Base-by-base conservation (phyloP, 148 eudicot genomes). In the Talinum fruticosum region DNA sequence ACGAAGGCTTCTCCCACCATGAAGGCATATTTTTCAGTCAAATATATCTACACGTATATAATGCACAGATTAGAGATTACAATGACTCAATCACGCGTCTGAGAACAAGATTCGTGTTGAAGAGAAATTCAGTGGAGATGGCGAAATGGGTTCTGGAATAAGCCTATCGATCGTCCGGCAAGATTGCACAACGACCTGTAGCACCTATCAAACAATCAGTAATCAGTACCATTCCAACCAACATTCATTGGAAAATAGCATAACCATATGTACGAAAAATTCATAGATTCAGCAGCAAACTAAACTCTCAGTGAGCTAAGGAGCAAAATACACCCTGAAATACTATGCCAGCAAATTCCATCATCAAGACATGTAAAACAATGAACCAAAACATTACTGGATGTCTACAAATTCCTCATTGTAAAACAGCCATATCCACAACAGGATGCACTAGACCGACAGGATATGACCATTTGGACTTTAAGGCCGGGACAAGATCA, bases 1-100 rank as follows among this genome's bases (percentile, higher is more conserved):
- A 87, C 38, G 92, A 86, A 38, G 92, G 87, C 86, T 87, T 94
- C n/a, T 88, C 83, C 97, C 91, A 93, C 97, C 97, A 96, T 59
- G 87, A 76, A 82, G 86, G 95, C 99, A 96, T 96, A 77, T 79
- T 89, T 85, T 45, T 82, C 74, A 24, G 6, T 24, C 51, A 38
- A 66, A 26, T 69, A 35, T 19, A 30, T 30, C 19, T 28, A 59
- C 10, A 26, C 36, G 18, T 36, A 5, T 21, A 44, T 23, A 5
- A 29, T 36, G 38, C 38, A 3, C 7, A 47, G 4, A 70, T 41
- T 29, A 72, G 70, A 62, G 18, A 23, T 26, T 37, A 44, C 47
- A 16, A 75, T 18, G n/a, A 68, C 35, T 70, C 12, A 28, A 26
- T 62, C 67, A 71, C 4, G 44, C 44, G 70, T 66, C 37, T 19